Evolutionary conservation across 257 asterid genomes (phyloP).

Genomic region (Scutellaria baicalensis): DNA sequence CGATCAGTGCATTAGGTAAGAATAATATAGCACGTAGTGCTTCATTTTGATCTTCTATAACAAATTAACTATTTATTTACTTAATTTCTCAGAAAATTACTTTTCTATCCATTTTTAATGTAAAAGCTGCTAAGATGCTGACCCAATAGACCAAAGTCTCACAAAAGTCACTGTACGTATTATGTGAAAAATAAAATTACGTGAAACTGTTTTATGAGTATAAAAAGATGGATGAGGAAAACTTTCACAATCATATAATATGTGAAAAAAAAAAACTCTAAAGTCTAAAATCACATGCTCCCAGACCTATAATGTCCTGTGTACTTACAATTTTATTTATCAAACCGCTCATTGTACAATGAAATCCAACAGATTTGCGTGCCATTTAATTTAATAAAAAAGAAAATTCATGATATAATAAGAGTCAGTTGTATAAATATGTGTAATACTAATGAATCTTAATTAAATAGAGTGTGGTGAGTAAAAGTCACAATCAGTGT

Average conservation of each 20-base stretch:
- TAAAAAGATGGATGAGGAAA: too few relatives aligned
- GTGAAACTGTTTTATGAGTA: too few relatives aligned
- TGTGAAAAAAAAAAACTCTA: not conserved
- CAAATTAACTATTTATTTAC: too few relatives aligned
- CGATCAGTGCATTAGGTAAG: conserved; percentile 9
- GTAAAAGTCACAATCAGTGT: not conserved
- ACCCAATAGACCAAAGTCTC: too few relatives aligned
- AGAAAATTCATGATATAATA: not conserved
- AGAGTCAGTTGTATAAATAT: not conserved
- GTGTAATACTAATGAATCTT: not conserved
- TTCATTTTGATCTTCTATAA: too few relatives aligned
- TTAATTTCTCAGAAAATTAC: too few relatives aligned
- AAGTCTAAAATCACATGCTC: not conserved
- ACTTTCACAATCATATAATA: too few relatives aligned
- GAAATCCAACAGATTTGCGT: not conserved
- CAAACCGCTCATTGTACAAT: not conserved
- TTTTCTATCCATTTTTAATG: too few relatives aligned
- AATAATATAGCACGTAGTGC: not conserved
- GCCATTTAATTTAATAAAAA: too few relatives aligned
- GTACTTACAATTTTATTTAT: not conserved
- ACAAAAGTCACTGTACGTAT: too few relatives aligned
- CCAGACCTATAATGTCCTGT: not conserved
- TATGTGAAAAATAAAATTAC: too few relatives aligned
- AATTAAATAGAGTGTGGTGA: not conserved
- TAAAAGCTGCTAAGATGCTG: too few relatives aligned